Percentiles rank a stretch among this genome's conserved stretches.
Conservation (phyloP, 2,329 filamentous ascomycete species). For the Sporothrix pseudoabietina region DNA sequence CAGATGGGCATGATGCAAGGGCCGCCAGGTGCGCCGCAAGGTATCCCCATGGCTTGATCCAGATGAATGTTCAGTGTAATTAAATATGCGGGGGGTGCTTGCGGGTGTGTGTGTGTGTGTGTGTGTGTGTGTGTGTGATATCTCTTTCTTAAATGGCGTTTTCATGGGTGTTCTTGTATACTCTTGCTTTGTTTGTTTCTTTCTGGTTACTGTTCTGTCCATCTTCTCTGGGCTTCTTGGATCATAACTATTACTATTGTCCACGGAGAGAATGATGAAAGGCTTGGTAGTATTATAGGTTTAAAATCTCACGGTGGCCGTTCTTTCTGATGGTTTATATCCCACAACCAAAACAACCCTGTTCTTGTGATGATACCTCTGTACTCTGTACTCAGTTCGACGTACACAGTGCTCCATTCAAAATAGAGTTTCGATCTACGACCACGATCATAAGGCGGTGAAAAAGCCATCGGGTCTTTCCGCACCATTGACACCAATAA, state of each 20-base stretch:
- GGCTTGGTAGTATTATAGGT: neutral
- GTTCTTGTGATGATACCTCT: neutral
- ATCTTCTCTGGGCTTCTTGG: neutral
- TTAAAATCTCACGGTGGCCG: slow-evolving; percentile 12
- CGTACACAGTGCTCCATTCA: neutral
- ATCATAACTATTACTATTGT: neutral
- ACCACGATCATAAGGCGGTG: neutral
- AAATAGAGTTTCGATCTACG: neutral
- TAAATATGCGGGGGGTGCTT: neutral
- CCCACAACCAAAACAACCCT: neutral
- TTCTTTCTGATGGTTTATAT: neutral
- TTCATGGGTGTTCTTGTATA: neutral
- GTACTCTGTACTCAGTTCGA: neutral
- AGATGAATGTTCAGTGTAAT: neutral
- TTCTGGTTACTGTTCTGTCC: neutral
- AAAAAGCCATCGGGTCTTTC: neutral
- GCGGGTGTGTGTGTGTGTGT: neutral
- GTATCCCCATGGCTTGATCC: slow-evolving; percentile 31
- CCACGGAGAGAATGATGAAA: neutral
- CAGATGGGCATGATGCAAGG: slow-evolving; percentile 39
- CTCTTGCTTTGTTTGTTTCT: neutral
- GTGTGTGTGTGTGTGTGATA: neutral
- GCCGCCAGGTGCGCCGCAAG: slow-evolving; percentile 33
- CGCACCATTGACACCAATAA: neutral
- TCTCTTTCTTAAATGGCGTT: slow-evolving; percentile 1